These are phyloP conservation scores for Ascochyta koolunga DNA, from an alignment of 2,329 filamentous ascomycete genomes.

Conservation along the genomic window DNA sequence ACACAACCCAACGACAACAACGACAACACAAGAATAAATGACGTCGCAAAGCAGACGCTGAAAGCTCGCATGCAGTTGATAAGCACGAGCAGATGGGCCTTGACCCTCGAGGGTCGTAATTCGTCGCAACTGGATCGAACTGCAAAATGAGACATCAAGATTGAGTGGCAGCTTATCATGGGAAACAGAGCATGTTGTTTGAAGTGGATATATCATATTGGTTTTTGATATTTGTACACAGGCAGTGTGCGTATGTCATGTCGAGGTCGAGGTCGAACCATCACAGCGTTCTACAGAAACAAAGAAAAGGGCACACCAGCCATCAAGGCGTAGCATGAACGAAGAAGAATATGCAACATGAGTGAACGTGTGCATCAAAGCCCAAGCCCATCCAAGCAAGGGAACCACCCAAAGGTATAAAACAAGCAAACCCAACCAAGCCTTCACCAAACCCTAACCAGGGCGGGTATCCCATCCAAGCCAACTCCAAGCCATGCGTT, in stretches of 20 bases:
- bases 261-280: slow-evolving; percentile 7
- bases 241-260: slow-evolving; percentile 12
- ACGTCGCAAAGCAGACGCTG: neutral
- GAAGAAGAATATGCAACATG: slow-evolving; percentile 18
- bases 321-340: slow-evolving; percentile 16
- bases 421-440: slow-evolving; percentile 24
- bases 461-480: slow-evolving; percentile 18
- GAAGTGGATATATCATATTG: slow-evolving; percentile 4
- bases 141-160: neutral
- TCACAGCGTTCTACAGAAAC: slow-evolving; percentile 13
- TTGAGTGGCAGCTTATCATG: neutral
- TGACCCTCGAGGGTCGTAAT: neutral
- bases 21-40: too few relatives aligned
- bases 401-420: slow-evolving; percentile 17
- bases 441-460: slow-evolving; percentile 18
- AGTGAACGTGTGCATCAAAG: slow-evolving; percentile 9
- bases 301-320: slow-evolving; percentile 10
- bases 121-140: neutral
- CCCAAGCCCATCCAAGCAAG: slow-evolving; percentile 8
- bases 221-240: slow-evolving; percentile 6
- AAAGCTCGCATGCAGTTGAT: neutral
- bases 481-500: slow-evolving; percentile 34
- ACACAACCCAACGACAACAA: too few relatives aligned
- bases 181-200: neutral
- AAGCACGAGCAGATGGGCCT: neutral